phyloP scores from a whole-genome alignment of 176 grass and related monocot genomes.

The Carex kokanica region DNA sequence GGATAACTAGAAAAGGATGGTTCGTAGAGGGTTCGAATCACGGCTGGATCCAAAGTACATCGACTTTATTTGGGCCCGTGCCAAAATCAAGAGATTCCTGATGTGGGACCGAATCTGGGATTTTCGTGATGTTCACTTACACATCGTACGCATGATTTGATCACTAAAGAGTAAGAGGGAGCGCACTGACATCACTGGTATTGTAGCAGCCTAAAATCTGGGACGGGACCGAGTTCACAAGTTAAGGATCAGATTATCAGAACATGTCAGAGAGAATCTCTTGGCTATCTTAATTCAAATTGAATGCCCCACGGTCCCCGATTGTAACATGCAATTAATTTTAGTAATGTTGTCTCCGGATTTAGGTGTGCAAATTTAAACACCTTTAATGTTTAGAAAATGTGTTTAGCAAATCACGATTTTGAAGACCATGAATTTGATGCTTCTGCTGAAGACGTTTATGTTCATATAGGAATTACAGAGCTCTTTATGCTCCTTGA shows the following conservation, averaged over 20 bases:
- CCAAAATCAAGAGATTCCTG: conserved; percentile 11
- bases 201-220: not conserved
- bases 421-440: not conserved
- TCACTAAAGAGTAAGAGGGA: no score
- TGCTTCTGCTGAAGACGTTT: not conserved
- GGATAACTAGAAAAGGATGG: conserved; percentile 3
- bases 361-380: not conserved
- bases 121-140: not conserved
- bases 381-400: not conserved
- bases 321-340: not conserved
- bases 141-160: conserved; percentile 18
- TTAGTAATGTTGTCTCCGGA: not conserved
- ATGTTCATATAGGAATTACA: not conserved
- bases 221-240: not conserved
- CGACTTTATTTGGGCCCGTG: not conserved
- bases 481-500: not conserved
- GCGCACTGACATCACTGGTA: not conserved
- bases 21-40: conserved; percentile 17
- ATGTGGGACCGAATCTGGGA: not conserved
- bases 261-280: conserved; percentile 6
- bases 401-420: not conserved
- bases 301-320: not conserved
- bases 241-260: not conserved
- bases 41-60: conserved; percentile 10
- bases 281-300: not conserved